phyloP scores from a whole-genome alignment of 1,284 basidiomycete species.

The Takashimella koratensis region DNA sequence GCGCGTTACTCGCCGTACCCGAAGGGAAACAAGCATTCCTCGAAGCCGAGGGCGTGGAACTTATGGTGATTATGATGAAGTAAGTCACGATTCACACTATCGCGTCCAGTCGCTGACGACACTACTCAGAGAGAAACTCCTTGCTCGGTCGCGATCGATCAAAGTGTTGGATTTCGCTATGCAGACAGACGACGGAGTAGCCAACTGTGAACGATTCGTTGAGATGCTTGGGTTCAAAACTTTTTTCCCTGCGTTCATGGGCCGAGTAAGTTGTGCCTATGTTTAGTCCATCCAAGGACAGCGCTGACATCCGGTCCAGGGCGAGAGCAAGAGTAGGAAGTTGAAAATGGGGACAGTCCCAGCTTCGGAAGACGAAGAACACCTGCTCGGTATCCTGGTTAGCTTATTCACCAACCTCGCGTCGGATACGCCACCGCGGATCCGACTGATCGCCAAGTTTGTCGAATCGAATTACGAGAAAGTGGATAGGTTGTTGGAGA shows the following conservation, averaged over 20 bases:
- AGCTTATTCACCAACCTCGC: slow-evolving; percentile 84
- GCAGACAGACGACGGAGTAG: slow-evolving; percentile 70
- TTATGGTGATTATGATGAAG: slow-evolving; percentile 97
- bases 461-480: slow-evolving; percentile 89
- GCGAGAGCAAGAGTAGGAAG: slow-evolving; percentile 59
- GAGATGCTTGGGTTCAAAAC: slow-evolving; percentile 82
- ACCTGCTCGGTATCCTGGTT: slow-evolving; percentile 80
- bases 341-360: slow-evolving; percentile 38
- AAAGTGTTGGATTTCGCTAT: slow-evolving; percentile 89
- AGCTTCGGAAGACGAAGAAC: slow-evolving; percentile 73
- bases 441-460: slow-evolving; percentile 87
- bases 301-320: slow-evolving; percentile 15
- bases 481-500: slow-evolving; percentile 83
- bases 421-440: slow-evolving; percentile 75
- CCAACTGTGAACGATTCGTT: slow-evolving; percentile 79
- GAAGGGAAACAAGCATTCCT: slow-evolving; percentile 77
- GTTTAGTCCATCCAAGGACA: background rate
- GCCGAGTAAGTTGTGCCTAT: slow-evolving; percentile 63
- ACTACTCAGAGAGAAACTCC: slow-evolving; percentile 66
- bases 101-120: background rate
- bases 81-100: too few relatives aligned
- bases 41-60: slow-evolving; percentile 87
- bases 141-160: slow-evolving; percentile 74
- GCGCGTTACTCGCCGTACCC: slow-evolving; percentile 71
- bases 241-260: slow-evolving; percentile 87